A percentile compares a stretch with the other conserved stretches of the same genome.
Conservation (phyloP, 108 stramenopile genomes). For the Fistulifera solaris region DNA sequence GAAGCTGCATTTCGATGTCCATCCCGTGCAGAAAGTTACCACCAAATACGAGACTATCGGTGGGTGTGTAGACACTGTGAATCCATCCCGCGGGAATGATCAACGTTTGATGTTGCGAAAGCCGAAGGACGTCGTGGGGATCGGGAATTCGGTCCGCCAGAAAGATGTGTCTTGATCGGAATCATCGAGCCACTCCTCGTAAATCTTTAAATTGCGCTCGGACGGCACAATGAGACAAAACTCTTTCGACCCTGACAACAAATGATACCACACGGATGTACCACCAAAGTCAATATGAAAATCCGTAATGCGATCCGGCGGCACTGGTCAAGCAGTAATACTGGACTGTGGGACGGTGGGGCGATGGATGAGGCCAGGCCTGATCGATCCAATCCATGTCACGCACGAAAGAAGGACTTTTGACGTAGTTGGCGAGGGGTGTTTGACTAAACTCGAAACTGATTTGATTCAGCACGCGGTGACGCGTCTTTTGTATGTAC, state of each 20-base stretch:
- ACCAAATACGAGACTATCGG: conserved; percentile 79
- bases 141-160: conserved; percentile 36
- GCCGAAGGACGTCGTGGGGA: conserved; percentile 21
- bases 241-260: conserved; percentile 72
- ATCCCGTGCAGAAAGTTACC: conserved; percentile 78
- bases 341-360: conserved; percentile 36
- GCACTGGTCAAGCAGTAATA: conserved; percentile 86
- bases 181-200: conserved; percentile 72
- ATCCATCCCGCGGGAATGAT: conserved; percentile 90
- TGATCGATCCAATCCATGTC: conserved; percentile 74
- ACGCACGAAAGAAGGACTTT: conserved; percentile 63
- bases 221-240: conserved; percentile 75
- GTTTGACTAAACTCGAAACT: conserved; percentile 57
- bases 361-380: conserved; percentile 46
- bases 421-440: conserved; percentile 29
- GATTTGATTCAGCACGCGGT: conserved; percentile 54
- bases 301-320: conserved; percentile 80
- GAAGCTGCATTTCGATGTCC: conserved; percentile 37
- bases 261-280: conserved; percentile 90
- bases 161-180: conserved; percentile 47
- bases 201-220: conserved; percentile 49
- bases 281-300: conserved; percentile 97
- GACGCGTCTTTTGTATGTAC: conserved; percentile 3
- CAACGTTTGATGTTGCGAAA: conserved; percentile 63
- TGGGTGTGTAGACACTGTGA: conserved; percentile 88